These are phyloP conservation scores for Aquilaria malaccensis DNA, from an alignment of 345 rosid species.

Conservation along the genomic window DNA sequence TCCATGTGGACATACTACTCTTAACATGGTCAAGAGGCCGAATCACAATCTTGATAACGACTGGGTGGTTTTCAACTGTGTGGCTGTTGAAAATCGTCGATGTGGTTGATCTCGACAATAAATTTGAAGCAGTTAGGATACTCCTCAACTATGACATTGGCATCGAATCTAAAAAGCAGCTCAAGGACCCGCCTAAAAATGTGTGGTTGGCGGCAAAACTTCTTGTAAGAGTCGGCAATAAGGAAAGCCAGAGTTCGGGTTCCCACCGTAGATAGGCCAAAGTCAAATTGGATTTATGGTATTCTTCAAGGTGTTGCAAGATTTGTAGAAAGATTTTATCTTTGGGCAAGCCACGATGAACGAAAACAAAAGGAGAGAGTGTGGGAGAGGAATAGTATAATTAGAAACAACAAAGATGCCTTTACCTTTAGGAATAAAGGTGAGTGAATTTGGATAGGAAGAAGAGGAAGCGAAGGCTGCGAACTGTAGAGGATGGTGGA, in stretches of 20 bases:
- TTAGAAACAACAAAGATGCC: slow-evolving; percentile 10
- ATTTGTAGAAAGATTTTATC: slow-evolving; percentile 10
- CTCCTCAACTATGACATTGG: slow-evolving; percentile 82
- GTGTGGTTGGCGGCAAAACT: slow-evolving; percentile 88
- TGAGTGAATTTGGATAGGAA: slow-evolving; percentile 21
- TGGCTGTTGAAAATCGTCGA: slow-evolving; percentile 70
- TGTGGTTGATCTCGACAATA: slow-evolving; percentile 67
- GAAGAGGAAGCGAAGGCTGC: too few species aligned
- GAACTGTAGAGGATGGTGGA: too few species aligned
- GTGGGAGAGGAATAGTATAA: slow-evolving; percentile 20
- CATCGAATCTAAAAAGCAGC: slow-evolving; percentile 87
- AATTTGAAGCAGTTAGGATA: slow-evolving; percentile 66
- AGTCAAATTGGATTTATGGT: slow-evolving; percentile 41
- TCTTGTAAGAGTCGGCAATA: slow-evolving; percentile 47
- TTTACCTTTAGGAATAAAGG: slow-evolving; percentile 21
- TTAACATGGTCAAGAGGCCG: slow-evolving; percentile 46
- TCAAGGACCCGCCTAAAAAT: slow-evolving; percentile 85
- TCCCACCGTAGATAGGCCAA: slow-evolving; percentile 17
- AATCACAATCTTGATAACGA: slow-evolving; percentile 77
- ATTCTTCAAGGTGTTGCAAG: slow-evolving; percentile 49
- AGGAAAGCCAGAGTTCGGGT: slow-evolving; percentile 19
- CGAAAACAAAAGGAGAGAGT: slow-evolving; percentile 1
- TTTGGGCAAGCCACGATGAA: neutral
- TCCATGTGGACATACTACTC: too few species aligned
- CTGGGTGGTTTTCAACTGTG: slow-evolving; percentile 77